These are phyloP conservation scores for Lyophyllum decastes DNA, from an alignment of 768 basidiomycete genomes.

Conservation along the genomic window DNA sequence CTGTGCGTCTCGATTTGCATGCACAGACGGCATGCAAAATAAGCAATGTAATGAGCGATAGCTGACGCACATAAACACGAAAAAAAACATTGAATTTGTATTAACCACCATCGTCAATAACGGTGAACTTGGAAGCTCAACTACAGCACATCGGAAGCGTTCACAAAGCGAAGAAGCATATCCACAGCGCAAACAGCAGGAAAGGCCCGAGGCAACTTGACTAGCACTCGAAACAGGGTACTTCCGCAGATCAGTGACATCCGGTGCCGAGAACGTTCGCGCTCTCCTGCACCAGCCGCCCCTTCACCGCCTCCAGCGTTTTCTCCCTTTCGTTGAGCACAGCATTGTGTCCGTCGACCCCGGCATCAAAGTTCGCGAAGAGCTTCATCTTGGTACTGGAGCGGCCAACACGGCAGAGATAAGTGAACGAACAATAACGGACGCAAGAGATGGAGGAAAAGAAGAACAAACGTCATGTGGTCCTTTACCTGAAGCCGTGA, in stretches of 20 bases:
- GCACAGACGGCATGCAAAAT: neutral
- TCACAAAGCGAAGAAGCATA: neutral
- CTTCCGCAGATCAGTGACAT: neutral
- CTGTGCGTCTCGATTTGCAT: neutral
- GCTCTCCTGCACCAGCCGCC: slow-evolving; percentile 42
- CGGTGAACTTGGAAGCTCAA: no score
- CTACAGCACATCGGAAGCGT: neutral
- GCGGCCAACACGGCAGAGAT: neutral
- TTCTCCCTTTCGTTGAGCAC: slow-evolving; percentile 42
- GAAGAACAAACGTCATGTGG: slow-evolving; percentile 45
- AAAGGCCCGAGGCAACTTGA: no score
- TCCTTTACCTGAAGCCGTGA: slow-evolving; percentile 39
- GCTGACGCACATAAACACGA: no score
- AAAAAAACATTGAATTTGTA: no score
- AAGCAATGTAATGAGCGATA: no score
- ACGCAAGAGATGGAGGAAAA: neutral
- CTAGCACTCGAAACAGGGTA: neutral
- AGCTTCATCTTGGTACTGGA: slow-evolving; percentile 47
- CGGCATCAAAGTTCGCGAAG: slow-evolving; percentile 43
- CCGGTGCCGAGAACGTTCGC: slow-evolving; percentile 30
- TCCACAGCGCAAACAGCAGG: neutral
- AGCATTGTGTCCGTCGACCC: slow-evolving; percentile 40
- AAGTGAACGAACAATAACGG: neutral
- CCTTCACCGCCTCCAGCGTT: slow-evolving; percentile 36
- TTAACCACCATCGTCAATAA: no score